These are phyloP conservation scores for Hypocreales sp. DNA, from an alignment of 2,329 filamentous ascomycete genomes.

Conservation along the genomic window DNA sequence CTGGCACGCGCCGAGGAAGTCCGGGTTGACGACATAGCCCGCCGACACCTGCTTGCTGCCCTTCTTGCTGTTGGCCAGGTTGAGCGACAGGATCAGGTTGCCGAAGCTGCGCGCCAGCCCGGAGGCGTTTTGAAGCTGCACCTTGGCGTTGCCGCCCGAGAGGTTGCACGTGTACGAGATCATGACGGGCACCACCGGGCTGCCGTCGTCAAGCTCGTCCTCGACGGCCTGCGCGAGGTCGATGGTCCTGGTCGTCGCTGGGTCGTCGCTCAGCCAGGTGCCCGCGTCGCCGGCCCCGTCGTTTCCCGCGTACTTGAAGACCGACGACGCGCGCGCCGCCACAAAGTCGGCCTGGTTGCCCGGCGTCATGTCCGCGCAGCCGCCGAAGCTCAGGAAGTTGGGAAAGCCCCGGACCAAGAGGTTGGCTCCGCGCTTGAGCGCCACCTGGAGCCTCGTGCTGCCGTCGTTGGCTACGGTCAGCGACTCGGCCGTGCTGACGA, in stretches of 20 bases:
- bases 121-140: not conserved
- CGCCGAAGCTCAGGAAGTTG: slow-evolving; percentile 2
- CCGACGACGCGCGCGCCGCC: slow-evolving; percentile 1
- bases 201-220: not conserved
- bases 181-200: slow-evolving; percentile 1
- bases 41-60: not conserved
- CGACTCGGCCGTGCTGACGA: not conserved
- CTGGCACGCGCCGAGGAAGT: slow-evolving; percentile 2
- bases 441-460: not conserved
- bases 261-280: not conserved
- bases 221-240: not conserved
- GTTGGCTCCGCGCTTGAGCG: not conserved
- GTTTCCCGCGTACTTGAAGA: slow-evolving; percentile 2
- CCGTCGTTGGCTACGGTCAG: not conserved
- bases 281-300: slow-evolving; percentile 1
- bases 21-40: slow-evolving; percentile 2
- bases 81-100: slow-evolving; percentile 2
- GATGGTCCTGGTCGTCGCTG: not conserved
- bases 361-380: not conserved
- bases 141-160: not conserved
- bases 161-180: slow-evolving; percentile 3
- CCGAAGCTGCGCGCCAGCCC: slow-evolving; percentile 1
- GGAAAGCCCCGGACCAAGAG: slow-evolving; percentile 1
- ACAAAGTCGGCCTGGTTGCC: slow-evolving; percentile 1
- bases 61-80: not conserved